Percentiles rank a stretch among this genome's conserved stretches.
These are phyloP conservation scores for Kluyveromyces aestuarii DNA, from an alignment of 805 yeast genomes.

Conservation along the genomic window DNA sequence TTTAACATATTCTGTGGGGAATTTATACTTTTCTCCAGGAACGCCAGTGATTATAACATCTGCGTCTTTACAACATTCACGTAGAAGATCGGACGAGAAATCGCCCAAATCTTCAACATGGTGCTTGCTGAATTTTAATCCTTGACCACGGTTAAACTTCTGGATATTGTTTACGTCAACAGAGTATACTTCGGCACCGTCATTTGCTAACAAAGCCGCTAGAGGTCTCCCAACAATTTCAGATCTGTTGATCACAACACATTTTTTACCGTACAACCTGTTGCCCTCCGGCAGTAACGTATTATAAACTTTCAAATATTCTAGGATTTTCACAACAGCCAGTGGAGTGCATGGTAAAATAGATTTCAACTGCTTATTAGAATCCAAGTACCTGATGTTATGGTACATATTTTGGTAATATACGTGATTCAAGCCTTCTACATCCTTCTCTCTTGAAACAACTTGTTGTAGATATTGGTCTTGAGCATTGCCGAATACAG, in stretches of 20 bases:
- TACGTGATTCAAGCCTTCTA: constrained; percentile 86
- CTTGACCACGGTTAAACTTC: constrained; percentile 89
- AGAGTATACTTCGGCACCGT: constrained; percentile 93
- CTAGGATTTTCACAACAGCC: constrained; percentile 88
- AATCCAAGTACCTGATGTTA: constrained; percentile 77
- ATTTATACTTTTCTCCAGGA: constrained; percentile 74
- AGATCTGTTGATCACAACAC: constrained; percentile 84
- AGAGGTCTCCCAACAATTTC: constrained; percentile 97
- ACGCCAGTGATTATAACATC: constrained; percentile 97
- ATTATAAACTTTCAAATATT: constrained; percentile 83
- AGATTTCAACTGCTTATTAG: constrained; percentile 56
- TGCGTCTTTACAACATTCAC: constrained; percentile 59
- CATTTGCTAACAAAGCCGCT: constrained; percentile 92
- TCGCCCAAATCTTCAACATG: constrained; percentile 55
- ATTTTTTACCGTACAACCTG: constrained; percentile 84
- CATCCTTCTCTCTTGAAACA: constrained; percentile 85
- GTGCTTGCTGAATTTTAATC: constrained; percentile 72
- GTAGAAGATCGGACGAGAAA: constrained; percentile 34
- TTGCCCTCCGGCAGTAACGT: constrained; percentile 77
- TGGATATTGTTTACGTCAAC: constrained; percentile 84
- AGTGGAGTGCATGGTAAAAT: constrained; percentile 95
- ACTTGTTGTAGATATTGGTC: constrained; percentile 94
- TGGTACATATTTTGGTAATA: constrained; percentile 94
- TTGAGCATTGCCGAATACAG: constrained; percentile 91
- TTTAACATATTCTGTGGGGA: constrained; percentile 70